phyloP scores from a whole-genome alignment of 2,329 filamentous ascomycete genomes.

The Paecilomyces sp. region DNA sequence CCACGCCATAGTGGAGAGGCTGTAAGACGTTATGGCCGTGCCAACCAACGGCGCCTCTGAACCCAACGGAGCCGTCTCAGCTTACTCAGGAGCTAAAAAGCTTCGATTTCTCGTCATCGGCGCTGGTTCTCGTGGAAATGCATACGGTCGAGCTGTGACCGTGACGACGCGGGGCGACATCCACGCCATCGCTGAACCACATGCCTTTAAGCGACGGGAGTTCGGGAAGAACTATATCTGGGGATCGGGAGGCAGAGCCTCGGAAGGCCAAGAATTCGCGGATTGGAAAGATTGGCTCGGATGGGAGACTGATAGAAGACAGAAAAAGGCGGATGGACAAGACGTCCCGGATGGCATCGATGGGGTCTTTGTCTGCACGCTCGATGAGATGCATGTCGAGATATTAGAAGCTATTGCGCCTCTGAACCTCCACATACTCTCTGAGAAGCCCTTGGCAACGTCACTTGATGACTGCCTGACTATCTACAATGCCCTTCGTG shows the following conservation, averaged over 20 bases:
- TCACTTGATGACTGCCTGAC: constrained; percentile 68
- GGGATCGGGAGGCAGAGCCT: constrained; percentile 42
- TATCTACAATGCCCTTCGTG: constrained; percentile 47
- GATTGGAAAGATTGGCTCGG: constrained; percentile 70
- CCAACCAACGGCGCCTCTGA: not conserved
- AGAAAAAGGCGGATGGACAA: constrained; percentile 41
- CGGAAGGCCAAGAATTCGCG: constrained; percentile 60
- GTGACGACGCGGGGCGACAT: constrained; percentile 61
- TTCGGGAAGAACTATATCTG: constrained; percentile 71
- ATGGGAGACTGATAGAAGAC: constrained; percentile 61
- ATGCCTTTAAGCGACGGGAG: constrained; percentile 64
- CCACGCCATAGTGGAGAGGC: not conserved
- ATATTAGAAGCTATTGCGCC: constrained; percentile 68
- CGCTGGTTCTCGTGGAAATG: constrained; percentile 69
- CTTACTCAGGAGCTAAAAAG: constrained; percentile 5
- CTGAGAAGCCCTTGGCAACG: constrained; percentile 88
- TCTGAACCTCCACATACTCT: constrained; percentile 72
- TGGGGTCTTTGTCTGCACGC: constrained; percentile 64
- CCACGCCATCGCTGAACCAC: constrained; percentile 73
- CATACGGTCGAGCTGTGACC: constrained; percentile 64
- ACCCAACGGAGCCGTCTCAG: not conserved
- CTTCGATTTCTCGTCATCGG: constrained; percentile 73
- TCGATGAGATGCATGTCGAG: constrained; percentile 82
- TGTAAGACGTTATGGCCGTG: not conserved
- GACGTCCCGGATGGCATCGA: constrained; percentile 43